Evolutionary conservation across 164 flowering plant genomes (phyloP).

Genomic region (Cinnamomum micranthum): DNA sequence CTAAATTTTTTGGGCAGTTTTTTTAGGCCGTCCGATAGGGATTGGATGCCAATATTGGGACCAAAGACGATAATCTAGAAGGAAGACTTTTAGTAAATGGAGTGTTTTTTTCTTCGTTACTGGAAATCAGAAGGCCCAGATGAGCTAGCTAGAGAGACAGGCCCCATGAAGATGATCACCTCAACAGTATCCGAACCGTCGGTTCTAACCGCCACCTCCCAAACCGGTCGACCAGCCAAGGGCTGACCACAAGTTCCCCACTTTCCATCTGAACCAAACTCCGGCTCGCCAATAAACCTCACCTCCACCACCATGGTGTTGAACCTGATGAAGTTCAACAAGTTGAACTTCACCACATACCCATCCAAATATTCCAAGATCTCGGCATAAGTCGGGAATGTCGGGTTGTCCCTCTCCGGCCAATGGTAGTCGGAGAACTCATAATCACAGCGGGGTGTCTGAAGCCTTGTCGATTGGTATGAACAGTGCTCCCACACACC

Average conservation of each 20-base stretch:
- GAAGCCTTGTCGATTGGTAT: conserved; percentile 66
- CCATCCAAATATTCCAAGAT: conserved; percentile 66
- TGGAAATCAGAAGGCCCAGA: too few species aligned
- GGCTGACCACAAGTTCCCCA: conserved; percentile 31
- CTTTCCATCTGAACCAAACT: conserved; percentile 6
- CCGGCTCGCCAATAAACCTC: conserved; percentile 40
- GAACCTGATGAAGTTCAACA: conserved; percentile 52
- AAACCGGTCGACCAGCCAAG: conserved; percentile 55
- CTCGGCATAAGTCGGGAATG: conserved; percentile 65
- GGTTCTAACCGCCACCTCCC: conserved; percentile 80
- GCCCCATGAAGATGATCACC: conserved; percentile 24
- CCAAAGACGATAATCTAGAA: too few species aligned
- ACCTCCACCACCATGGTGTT: conserved; percentile 80
- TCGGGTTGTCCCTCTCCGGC: conserved; percentile 58
- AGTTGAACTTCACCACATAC: conserved; percentile 70
- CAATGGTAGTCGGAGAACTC: conserved; percentile 94
- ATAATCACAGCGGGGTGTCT: conserved; percentile 71
- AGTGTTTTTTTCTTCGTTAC: too few species aligned
- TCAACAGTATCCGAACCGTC: conserved; percentile 41
- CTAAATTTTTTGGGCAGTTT: too few species aligned
- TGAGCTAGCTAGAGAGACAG: too few species aligned
- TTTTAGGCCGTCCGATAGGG: too few species aligned
- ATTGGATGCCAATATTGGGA: too few species aligned
- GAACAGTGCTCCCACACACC: conserved; percentile 93
- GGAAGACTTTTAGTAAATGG: too few species aligned